Evolutionary conservation across 1,139 yeast genomes (phyloP), one percentile per base, ranked within the genome.

Genomic region (Torulaspora globosa): DNA sequence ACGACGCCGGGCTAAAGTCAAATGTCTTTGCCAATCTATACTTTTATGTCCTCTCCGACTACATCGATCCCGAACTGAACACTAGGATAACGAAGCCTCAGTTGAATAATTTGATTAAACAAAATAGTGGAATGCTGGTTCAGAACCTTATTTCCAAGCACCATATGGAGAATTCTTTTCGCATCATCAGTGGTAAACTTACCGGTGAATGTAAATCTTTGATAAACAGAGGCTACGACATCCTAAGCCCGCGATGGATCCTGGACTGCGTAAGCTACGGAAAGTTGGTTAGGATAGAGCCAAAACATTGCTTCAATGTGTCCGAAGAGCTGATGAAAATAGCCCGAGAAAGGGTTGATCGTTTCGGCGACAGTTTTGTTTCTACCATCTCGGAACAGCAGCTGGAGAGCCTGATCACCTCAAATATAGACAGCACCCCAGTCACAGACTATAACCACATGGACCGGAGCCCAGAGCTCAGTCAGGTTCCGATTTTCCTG

Each of bases 171-270:
- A 35, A 43, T 8, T 48, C 46, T 4, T 50, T 56, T n/a, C 53
- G 57, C 24, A 26, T 68, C 67, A 19, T 85, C 14, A 76, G 84
- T 12, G 83, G 80, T 46, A 72, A 68, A 36, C 47, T 63, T 11
- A 73, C 84, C 0, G 69, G 75, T 1, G 74, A 72, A 34, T 76
- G 80, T 6, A 62, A 66, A 8, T 67, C 70, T 0, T 65, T 79
- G 41, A 58, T 70, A 3, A 63, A 70, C 4, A 61, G 70, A 29
- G 82, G 82, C 0, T 75, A 72, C 53, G 87, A 83, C 56, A 70
- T 90, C 1, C 60, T 88, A 6, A 73, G 67, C 44, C 90, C 95
- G 1, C 65, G 66, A 15, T 92, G 96, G 95, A 63, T 88, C 6
- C 69, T 79, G 38, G 89, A 85, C 53, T 80, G 95, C 56, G 67